These are phyloP conservation scores for Noccaea caerulescens DNA, from an alignment of 345 rosid genomes.

Conservation along the genomic window DNA sequence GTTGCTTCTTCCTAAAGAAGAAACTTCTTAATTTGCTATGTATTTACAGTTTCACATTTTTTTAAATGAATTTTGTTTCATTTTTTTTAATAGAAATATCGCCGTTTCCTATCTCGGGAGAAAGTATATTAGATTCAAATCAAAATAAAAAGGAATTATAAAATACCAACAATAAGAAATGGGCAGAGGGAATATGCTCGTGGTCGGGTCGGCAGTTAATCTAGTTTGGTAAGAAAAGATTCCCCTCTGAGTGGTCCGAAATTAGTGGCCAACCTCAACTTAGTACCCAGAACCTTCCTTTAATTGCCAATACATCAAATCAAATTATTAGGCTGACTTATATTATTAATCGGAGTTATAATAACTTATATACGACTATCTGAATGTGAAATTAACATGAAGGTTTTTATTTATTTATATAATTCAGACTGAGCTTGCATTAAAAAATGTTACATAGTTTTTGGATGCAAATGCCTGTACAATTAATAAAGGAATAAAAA, in stretches of 20 bases:
- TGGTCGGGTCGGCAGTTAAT: constrained; percentile 48
- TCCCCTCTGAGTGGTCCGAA: constrained; percentile 19
- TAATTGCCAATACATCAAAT: constrained; percentile 27
- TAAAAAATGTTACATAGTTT: not conserved
- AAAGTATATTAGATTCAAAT: constrained; percentile 14
- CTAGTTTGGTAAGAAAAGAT: constrained; percentile 48
- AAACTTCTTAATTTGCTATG: constrained; percentile 35
- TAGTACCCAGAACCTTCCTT: constrained; percentile 18
- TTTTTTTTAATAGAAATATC: constrained; percentile 18
- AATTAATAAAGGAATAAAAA: too few species aligned
- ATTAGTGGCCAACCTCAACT: constrained; percentile 32
- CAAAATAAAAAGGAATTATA: not conserved
- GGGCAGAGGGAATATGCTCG: constrained; percentile 40
- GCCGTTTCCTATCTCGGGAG: constrained; percentile 22
- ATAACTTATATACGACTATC: not conserved
- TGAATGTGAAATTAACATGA: not conserved
- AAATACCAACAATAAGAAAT: constrained; percentile 24
- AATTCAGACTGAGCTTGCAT: not conserved
- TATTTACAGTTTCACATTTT: constrained; percentile 35
- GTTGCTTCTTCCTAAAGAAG: constrained; percentile 62
- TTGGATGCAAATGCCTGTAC: not conserved
- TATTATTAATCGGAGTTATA: not conserved
- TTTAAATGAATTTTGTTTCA: not conserved
- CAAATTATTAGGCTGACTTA: not conserved
- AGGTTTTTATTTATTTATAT: not conserved